Evolutionary conservation across 352 stramenopile species (phyloP), one percentile per base, ranked within the genome.

Genomic region (Globisporangium yorkense): DNA sequence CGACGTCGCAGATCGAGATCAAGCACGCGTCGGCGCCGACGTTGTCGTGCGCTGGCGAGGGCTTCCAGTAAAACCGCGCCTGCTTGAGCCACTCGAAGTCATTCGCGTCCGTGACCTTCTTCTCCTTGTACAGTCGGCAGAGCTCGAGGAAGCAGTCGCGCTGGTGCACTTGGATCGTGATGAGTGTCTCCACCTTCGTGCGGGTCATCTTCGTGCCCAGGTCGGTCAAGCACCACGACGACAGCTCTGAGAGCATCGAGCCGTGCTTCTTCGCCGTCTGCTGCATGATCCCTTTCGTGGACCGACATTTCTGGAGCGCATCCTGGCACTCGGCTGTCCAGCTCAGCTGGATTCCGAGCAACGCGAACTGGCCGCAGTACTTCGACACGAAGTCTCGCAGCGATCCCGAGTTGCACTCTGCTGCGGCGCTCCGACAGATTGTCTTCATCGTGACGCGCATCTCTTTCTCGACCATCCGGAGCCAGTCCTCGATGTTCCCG

Each of bases 141-240:
- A 93, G 61, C 9, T 90, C 81, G 20, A 84, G 47, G 43, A 93
- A 90, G 55, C 75, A 87, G 51, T 96, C 87, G 24, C 87, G 78
- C 29, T 96, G 87, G 45, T 96, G 87, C 4, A 96, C 82, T 70
- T 98, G 92, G 54, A 98, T 97, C 7, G 92, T 98, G 47, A 98
- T 92, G 8, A 97, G 68, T 16, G 91, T 97, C 61, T 98, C 92
- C 3, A 97, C 88, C 75, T 98, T 98, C 3, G 80, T 95, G 1
- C 92, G 87, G 18, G 87, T 96, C 58, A 97, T 88, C 51, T 96
- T 96, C 12, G 87, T 91, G 0, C 84, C 84, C 4, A 98, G 64
- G 56, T 97, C 89, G 5, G 82, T 86, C 20, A 97, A 66, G 59
- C 91, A 97, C 91, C 91, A 97, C 0, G 75, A 92, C 16, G 86